These are phyloP conservation scores for Fusarium armeniacum DNA, from an alignment of 2,329 filamentous ascomycete species.

Conservation along the genomic window DNA sequence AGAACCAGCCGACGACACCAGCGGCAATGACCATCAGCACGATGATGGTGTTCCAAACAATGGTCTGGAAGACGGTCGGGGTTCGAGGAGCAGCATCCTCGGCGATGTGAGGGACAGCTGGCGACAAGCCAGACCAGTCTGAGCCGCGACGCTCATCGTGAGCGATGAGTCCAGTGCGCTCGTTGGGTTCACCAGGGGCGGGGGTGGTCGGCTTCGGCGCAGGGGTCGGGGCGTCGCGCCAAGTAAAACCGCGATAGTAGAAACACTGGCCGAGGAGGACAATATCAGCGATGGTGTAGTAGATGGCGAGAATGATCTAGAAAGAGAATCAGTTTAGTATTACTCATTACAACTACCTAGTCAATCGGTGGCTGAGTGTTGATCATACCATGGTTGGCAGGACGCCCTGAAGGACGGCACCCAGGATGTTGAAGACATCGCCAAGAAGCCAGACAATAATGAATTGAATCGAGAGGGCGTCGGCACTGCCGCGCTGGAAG, in stretches of 20 bases:
- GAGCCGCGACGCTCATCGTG: conserved; percentile 64
- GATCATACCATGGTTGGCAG: conserved; percentile 85
- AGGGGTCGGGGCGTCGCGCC: conserved; percentile 66
- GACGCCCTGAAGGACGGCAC: conserved; percentile 91
- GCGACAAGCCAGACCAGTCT: conserved; percentile 77
- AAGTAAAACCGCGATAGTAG: conserved; percentile 91
- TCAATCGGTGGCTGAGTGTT: background rate
- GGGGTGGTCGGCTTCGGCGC: conserved; percentile 57
- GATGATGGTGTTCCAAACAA: conserved; percentile 80
- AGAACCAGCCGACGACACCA: conserved; percentile 87
- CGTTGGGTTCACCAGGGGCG: conserved; percentile 59
- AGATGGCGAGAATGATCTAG: conserved; percentile 88
- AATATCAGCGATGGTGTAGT: conserved; percentile 92
- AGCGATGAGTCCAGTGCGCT: conserved; percentile 60
- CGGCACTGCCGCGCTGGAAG: conserved; percentile 85
- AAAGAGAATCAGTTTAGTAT: conserved; percentile 29
- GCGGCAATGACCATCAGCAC: conserved; percentile 86
- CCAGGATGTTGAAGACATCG: conserved; percentile 96
- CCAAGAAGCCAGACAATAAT: conserved; percentile 92
- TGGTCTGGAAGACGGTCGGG: conserved; percentile 67
- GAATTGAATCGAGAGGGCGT: conserved; percentile 91
- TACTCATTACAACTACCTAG: background rate
- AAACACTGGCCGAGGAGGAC: conserved; percentile 92
- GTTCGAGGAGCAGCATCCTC: conserved; percentile 61
- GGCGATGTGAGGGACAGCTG: conserved; percentile 81